Conservation (phyloP, 306 rosid genomes). For the Arachis stenosperma region DNA sequence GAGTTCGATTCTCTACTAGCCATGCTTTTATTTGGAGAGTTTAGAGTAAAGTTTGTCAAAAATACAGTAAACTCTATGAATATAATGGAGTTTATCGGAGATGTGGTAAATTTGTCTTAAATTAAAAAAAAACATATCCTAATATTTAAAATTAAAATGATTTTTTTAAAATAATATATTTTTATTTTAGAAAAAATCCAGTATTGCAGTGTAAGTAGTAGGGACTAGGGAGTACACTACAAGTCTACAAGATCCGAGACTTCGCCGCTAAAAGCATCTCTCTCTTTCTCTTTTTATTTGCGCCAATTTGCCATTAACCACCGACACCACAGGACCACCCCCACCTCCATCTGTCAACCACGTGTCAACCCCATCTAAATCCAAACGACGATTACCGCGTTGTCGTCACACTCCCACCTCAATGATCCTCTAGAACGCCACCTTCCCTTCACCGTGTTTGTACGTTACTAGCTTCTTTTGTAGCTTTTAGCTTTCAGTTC, state of each 20-base stretch:
- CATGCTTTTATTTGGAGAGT: too few species aligned
- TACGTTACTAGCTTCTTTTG: neutral
- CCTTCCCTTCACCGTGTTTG: constrained; percentile 7
- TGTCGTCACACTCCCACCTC: neutral
- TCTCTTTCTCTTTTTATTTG: neutral
- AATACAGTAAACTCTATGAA: too few species aligned
- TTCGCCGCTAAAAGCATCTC: constrained; percentile 24
- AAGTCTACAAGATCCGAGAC: constrained; percentile 41
- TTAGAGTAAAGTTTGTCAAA: too few species aligned
- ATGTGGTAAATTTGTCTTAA: too few species aligned
- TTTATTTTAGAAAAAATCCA: too few species aligned
- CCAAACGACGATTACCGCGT: constrained; percentile 38
- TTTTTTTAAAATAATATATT: too few species aligned
- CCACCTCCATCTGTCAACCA: neutral
- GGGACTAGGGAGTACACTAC: neutral
- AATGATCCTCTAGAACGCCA: constrained; percentile 18
- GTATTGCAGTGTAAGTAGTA: neutral
- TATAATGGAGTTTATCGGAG: too few species aligned
- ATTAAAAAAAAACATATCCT: too few species aligned
- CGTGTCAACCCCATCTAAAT: neutral
- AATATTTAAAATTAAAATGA: too few species aligned
- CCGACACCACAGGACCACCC: constrained; percentile 51
- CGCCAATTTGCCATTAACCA: constrained; percentile 26
- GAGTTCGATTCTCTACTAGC: too few species aligned
- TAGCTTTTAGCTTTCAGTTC: too few species aligned